phyloP scores from a whole-genome alignment of 495 filamentous ascomycete genomes.

The Neurospora tetrasperma region DNA sequence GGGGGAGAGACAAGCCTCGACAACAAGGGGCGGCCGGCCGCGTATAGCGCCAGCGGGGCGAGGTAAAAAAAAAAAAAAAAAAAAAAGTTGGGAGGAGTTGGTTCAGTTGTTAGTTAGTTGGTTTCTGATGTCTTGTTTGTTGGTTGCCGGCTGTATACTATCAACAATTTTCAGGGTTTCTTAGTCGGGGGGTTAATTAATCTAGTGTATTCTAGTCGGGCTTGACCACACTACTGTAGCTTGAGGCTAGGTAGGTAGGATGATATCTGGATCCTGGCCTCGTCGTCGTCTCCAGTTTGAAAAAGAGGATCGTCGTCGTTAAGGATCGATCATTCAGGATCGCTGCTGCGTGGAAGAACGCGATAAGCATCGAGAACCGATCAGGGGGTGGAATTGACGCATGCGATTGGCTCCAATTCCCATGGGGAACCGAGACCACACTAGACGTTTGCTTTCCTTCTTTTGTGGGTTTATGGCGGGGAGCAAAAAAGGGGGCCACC shows the following conservation, averaged over 20 bases:
- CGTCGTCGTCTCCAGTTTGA: background rate
- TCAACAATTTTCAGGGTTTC: background rate
- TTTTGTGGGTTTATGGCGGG: background rate
- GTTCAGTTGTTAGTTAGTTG: background rate
- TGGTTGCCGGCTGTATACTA: background rate
- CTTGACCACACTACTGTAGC: background rate
- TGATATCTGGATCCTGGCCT: no score
- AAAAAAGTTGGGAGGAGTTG: background rate
- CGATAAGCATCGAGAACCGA: background rate
- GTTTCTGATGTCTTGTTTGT: background rate
- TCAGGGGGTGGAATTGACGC: background rate
- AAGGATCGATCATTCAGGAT: background rate
- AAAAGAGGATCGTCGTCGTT: background rate
- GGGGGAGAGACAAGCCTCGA: background rate
- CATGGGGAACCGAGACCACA: background rate
- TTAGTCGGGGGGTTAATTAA: background rate
- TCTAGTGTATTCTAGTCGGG: background rate
- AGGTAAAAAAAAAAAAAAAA: background rate
- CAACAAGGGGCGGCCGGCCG: background rate
- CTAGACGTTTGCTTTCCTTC: no score
- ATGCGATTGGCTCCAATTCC: background rate
- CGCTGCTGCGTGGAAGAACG: background rate
- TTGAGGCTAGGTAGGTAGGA: background rate
- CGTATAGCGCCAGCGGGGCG: background rate
- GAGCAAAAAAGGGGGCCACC: background rate